Evolutionary conservation across 225 moss, liverwort and hornwort genomes (phyloP), one percentile per base, ranked within the genome.

Genomic region (Pseudisothecium myosuroides): DNA sequence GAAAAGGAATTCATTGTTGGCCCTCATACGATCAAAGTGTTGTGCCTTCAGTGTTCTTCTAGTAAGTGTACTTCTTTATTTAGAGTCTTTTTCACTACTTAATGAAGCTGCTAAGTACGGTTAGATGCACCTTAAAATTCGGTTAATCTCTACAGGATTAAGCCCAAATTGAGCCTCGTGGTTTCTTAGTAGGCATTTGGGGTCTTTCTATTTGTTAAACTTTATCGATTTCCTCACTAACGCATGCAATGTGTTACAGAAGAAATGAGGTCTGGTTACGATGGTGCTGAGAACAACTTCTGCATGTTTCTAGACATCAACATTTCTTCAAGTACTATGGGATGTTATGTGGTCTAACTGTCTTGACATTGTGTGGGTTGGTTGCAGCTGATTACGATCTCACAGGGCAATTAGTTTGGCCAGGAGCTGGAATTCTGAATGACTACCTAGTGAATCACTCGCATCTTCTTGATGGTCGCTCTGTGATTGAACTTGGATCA

Each of bases 351-450:
- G 81, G 32, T 77, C n/a, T 82, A 66, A 89, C 78, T 71, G 17
- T 82, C 82, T 91, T 87, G 66, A 82, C 55, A 55, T 85, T 71
- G 39, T 68, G 55, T 89, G 68, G 79, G 56, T 56, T 31, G 90
- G 89, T 66, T 93, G 93, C 91, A 98, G 96, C 97, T 87, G 97
- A 98, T 90, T 96, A 91, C 85, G 96, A 98, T 90, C 97, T 98
- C 72, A 97, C 97, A 90, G 98, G 98, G 54, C 98, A 98, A 90
- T 90, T 97, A 58, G 94, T 98, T 47, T 98, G 98, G 98, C 98
- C 98, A 74, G 97, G 98, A 93, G 95, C 96, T 76, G 91, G 94
- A 90, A 87, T 98, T 81, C 85, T 98, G 63, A 96, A 94, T 72
- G 94, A 93, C 86, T 98, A 96, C 91, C 85, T 97, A 63, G 93